A percentile compares a stretch with the other conserved stretches of the same genome.
phyloP scores from a whole-genome alignment of 108 stramenopile species.

The Mediolabrus comicus region DNA sequence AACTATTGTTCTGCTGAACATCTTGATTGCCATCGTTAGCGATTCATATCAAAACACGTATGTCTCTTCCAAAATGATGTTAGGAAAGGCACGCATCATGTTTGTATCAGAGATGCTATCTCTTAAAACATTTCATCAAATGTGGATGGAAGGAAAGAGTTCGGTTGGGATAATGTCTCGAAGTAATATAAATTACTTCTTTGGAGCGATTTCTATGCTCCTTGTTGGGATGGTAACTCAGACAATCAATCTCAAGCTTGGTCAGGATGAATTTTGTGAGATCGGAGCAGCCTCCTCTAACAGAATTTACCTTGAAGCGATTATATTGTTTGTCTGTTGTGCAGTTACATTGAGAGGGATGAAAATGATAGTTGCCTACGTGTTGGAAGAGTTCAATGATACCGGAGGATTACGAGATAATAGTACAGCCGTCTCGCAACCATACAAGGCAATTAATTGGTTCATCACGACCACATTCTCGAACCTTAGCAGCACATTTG shows the following conservation, averaged over 20 bases:
- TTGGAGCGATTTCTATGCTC: not conserved
- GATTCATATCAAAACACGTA: conserved; percentile 16
- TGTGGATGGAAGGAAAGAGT: not conserved
- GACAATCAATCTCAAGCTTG: not conserved
- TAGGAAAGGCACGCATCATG: conserved; percentile 10
- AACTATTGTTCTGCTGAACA: conserved; percentile 11
- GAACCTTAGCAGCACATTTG: conserved; percentile 1
- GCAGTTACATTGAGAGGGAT: not conserved
- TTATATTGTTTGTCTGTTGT: not conserved
- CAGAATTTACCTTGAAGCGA: not conserved
- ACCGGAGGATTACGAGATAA: not conserved
- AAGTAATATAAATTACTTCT: not conserved
- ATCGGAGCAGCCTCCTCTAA: not conserved
- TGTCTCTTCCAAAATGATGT: conserved; percentile 7
- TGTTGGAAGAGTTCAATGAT: conserved; percentile 4
- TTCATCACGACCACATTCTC: conserved; percentile 3
- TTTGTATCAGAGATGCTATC: conserved; percentile 5
- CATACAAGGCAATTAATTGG: not conserved
- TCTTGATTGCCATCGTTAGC: conserved; percentile 19
- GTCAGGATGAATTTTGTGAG: not conserved
- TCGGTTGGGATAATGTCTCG: not conserved
- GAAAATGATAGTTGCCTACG: conserved; percentile 5
- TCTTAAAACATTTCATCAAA: not conserved
- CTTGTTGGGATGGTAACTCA: not conserved
- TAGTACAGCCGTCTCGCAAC: not conserved